These are phyloP conservation scores for Microthlaspi erraticum DNA, from an alignment of 345 rosid species.

Conservation along the genomic window DNA sequence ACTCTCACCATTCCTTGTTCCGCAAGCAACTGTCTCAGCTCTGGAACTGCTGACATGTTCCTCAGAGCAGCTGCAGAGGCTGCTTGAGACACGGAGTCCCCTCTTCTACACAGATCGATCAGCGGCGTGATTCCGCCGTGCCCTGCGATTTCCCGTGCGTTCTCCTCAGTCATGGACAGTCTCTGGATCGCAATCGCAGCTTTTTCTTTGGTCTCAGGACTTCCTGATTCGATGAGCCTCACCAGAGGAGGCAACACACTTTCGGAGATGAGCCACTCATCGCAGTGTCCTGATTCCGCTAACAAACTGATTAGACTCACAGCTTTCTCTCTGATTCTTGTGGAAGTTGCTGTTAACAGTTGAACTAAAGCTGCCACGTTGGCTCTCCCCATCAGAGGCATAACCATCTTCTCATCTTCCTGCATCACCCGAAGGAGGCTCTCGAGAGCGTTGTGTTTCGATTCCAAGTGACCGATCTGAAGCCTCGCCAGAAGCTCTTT, in stretches of 20 bases:
- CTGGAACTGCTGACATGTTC: constrained; percentile 77
- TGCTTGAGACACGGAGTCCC: constrained; percentile 82
- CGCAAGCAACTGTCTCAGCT: constrained; percentile 66
- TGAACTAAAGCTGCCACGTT: constrained; percentile 78
- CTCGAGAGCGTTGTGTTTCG: constrained; percentile 86
- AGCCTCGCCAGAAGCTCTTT: constrained; percentile 87
- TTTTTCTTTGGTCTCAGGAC: constrained; percentile 71
- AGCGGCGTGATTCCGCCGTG: constrained; percentile 82
- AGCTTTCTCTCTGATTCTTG: constrained; percentile 78
- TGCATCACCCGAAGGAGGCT: constrained; percentile 67
- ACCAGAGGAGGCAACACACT: constrained; percentile 83
- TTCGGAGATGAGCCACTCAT: constrained; percentile 87
- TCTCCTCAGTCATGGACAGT: constrained; percentile 73
- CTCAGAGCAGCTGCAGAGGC: constrained; percentile 86
- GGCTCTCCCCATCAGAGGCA: constrained; percentile 69
- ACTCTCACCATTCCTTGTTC: constrained; percentile 81
- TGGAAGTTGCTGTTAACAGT: constrained; percentile 75
- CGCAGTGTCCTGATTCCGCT: constrained; percentile 81
- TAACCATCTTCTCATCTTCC: constrained; percentile 77
- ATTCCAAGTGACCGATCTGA: constrained; percentile 92
- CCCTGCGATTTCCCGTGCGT: constrained; percentile 78
- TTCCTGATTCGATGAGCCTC: constrained; percentile 86
- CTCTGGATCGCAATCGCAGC: constrained; percentile 82
- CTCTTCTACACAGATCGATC: constrained; percentile 66
- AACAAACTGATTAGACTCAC: constrained; percentile 68